These are phyloP conservation scores for Staphylotrichum longicolle DNA, from an alignment of 495 filamentous ascomycete species.

Conservation along the genomic window DNA sequence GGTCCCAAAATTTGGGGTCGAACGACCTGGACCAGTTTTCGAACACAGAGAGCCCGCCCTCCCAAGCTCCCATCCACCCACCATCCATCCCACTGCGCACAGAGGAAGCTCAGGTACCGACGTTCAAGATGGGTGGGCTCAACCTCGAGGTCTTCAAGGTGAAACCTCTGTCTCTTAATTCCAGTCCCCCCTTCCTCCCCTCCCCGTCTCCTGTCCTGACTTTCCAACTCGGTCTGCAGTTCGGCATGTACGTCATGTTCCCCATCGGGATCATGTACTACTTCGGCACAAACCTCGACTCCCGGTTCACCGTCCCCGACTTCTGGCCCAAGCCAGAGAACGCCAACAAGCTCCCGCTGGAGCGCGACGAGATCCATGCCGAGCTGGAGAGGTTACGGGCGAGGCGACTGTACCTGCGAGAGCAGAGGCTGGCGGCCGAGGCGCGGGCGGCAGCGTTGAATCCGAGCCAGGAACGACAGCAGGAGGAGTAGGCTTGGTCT, in stretches of 20 bases:
- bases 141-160: slow-evolving; percentile 98
- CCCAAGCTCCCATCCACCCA: slow-evolving; percentile 43
- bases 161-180: slow-evolving; percentile 9
- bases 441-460: slow-evolving; percentile 27
- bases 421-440: slow-evolving; percentile 57
- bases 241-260: slow-evolving; percentile 97
- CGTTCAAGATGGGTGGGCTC: slow-evolving; percentile 64
- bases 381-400: slow-evolving; percentile 73
- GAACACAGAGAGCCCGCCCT: slow-evolving; percentile 39
- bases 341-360: slow-evolving; percentile 83
- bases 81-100: background rate
- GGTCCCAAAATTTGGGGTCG: slow-evolving; percentile 5
- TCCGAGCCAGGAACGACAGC: slow-evolving; percentile 33
- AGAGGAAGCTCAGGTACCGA: background rate
- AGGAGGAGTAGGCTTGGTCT: slow-evolving; percentile 14
- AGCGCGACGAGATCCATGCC: slow-evolving; percentile 78
- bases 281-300: slow-evolving; percentile 97
- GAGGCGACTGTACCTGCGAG: slow-evolving; percentile 57
- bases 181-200: background rate
- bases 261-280: slow-evolving; percentile 99
- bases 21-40: slow-evolving; percentile 13
- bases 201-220: background rate
- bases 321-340: slow-evolving; percentile 92
- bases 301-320: slow-evolving; percentile 77
- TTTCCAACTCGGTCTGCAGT: slow-evolving; percentile 49